Base-by-base conservation (phyloP, 2,329 filamentous ascomycete species). In the Sclerotinia borealis region DNA sequence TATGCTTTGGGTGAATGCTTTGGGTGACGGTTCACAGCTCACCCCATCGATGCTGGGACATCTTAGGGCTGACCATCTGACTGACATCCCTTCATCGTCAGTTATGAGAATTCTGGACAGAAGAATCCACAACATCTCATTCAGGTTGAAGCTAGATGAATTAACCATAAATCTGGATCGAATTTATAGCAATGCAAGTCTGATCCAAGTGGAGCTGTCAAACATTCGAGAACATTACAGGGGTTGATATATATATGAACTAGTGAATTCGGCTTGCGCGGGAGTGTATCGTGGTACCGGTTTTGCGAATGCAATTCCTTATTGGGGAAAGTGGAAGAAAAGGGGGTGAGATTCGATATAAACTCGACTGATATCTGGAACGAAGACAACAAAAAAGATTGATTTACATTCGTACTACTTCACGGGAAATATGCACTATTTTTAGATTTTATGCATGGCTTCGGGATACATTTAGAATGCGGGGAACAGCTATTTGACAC, bases 221-320 rank as follows among this genome's bases (percentile, higher is more conserved):
- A 22, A 43, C 22, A 56, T 56, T 56, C 52, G 52, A 56, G 37
- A 56, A 43, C 37, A 31, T 22, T 31, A 29, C 52, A 56, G 27
- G 52, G 52, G 29, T 22, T 34, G 17, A 9, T 22, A 34, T 8
- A 56, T 43, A 56, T 43, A 55, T 55, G 25, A 41, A 41, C 36
- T 55, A 27, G 37, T 55, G 51, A 55, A 41, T 55, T 55, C 51
- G 51, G 51, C 36, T 51, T 41, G 51, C 29, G 22, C 36, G 25
- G 51, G 37, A n/a, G 37, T 11, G 25, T 41, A 19, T 56, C n/a
- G 52, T 37, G 37, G 29, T 31, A 43, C 37, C 37, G 34, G 27
- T 27, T 3, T 55, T 41, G 22, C 19, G 51, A 41, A 11, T 17
- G 8, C 29, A 27, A 29, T 29, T 41, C 17, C 25, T 41, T 25